Base-by-base conservation (phyloP, 1,284 basidiomycete species). In the Cryptococcus floricola region DNA sequence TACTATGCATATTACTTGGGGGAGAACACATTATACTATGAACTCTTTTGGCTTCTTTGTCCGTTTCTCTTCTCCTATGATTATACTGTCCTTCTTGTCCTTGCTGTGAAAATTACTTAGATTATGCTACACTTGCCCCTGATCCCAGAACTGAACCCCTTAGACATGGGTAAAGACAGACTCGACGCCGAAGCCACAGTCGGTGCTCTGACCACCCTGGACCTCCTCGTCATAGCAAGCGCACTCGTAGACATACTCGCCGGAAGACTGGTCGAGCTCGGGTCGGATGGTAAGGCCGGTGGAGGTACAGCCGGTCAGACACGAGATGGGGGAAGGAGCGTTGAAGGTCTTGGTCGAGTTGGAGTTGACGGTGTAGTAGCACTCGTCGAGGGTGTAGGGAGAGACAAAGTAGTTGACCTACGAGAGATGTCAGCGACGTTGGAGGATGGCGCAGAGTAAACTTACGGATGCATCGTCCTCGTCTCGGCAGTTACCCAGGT, bases 101-200 rank as follows among this genome's bases (percentile, higher is more conserved):
- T 34, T 34, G 31, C 31, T 34, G 10, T 34, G 31, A 34, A 34
- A 34, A 10, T 34, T 34, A 10, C 31, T 6, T 34, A 6, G 10
- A 34, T 34, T 34, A 34, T 34, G 31, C 31, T 34, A 34, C 31
- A 34, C 31, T 10, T 10, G 31, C 31, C 31, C 31, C 1, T 6
- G 10, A 34, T 8, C 10, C 31, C 7, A 34, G 31, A 34, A 34
- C 6, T 34, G 31, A 34, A 34, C 48, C 13, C 13, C 48, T 47
- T 42, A 53, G 10, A 31, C 56, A 16, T 45, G 48, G 34, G 28
- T 18, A 37, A 54, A 58, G 16, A 58, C 50, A 41, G 48, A 19
- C 18, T 54, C 53, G 31, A 55, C 50, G 10, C 57, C 57, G 34
- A 54, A 58, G 8, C 57, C 57, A 55, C 57, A 58, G 37, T 58